Conservation (phyloP, 768 basidiomycete genomes). For the Leccinum aurantiacum region DNA sequence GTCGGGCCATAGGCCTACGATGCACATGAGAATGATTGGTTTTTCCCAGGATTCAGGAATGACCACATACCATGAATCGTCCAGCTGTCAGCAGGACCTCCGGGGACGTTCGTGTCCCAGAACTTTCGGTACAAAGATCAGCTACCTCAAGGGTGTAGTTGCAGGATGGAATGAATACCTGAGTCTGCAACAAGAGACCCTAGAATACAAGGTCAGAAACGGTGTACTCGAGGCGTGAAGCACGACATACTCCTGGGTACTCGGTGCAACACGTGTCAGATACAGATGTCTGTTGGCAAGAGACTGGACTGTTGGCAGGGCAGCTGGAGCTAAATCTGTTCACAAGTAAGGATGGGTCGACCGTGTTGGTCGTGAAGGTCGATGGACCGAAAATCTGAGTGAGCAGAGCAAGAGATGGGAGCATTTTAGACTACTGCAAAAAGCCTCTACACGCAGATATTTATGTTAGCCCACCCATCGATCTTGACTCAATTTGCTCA, state of each 20-base stretch:
- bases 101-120: conserved; percentile 68
- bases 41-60: too few relatives aligned
- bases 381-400: conserved; percentile 23
- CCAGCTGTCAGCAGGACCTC: conserved; percentile 68
- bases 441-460: conserved; percentile 1
- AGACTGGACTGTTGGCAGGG: conserved; percentile 45
- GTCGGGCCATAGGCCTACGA: conserved; percentile 65
- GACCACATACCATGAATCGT: conserved; percentile 64
- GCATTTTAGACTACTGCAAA: conserved; percentile 11
- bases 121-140: conserved; percentile 43
- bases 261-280: conserved; percentile 66
- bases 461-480: background rate
- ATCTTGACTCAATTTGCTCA: background rate
- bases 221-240: background rate
- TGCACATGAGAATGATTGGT: conserved; percentile 2
- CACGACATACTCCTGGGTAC: conserved; percentile 54
- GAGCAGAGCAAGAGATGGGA: conserved; percentile 20
- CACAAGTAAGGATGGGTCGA: conserved; percentile 30
- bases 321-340: conserved; percentile 49
- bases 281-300: conserved; percentile 52
- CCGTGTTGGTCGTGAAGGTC: conserved; percentile 19
- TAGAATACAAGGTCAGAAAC: conserved; percentile 23
- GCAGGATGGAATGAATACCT: conserved; percentile 30
- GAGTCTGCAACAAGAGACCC: conserved; percentile 62
- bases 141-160: background rate